phyloP scores from a whole-genome alignment of 495 filamentous ascomycete genomes.

The Penicillium lagena region DNA sequence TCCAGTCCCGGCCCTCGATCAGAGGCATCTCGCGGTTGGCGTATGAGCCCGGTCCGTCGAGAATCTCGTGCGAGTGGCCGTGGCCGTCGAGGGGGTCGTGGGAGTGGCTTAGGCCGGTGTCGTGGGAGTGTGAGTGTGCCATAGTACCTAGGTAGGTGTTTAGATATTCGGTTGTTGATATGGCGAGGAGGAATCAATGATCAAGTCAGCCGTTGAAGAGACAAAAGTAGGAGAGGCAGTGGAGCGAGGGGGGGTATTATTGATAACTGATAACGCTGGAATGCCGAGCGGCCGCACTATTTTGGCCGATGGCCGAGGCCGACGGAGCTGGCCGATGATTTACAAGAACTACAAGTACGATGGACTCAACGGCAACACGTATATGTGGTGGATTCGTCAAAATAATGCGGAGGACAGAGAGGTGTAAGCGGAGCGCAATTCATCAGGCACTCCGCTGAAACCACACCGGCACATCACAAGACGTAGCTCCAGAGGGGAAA shows the following conservation, averaged over 20 bases:
- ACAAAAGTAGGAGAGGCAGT: constrained; percentile 15
- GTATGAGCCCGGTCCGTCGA: constrained; percentile 89
- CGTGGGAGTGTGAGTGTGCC: constrained; percentile 54
- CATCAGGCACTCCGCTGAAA: not conserved
- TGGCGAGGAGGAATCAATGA: too few species aligned
- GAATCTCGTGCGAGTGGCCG: constrained; percentile 92
- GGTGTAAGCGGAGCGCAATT: too few species aligned
- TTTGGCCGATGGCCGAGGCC: constrained; percentile 16
- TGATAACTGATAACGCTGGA: not conserved
- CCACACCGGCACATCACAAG: constrained; percentile 17
- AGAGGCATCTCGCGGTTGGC: constrained; percentile 90
- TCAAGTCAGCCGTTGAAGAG: not conserved
- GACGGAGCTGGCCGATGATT: constrained; percentile 5
- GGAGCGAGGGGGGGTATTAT: too few species aligned
- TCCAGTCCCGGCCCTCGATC: constrained; percentile 80
- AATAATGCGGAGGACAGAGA: constrained; percentile 12
- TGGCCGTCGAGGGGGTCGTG: constrained; percentile 71
- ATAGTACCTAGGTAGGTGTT: constrained; percentile 8
- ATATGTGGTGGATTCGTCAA: constrained; percentile 24
- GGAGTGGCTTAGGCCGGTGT: constrained; percentile 44
- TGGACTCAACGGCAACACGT: not conserved
- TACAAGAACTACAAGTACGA: not conserved
- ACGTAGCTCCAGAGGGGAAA: constrained; percentile 8
- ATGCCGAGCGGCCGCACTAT: constrained; percentile 12
- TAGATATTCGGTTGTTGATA: not conserved